Conservation (phyloP, 1,139 yeast species). For the Saccharomyces hybrid region DNA sequence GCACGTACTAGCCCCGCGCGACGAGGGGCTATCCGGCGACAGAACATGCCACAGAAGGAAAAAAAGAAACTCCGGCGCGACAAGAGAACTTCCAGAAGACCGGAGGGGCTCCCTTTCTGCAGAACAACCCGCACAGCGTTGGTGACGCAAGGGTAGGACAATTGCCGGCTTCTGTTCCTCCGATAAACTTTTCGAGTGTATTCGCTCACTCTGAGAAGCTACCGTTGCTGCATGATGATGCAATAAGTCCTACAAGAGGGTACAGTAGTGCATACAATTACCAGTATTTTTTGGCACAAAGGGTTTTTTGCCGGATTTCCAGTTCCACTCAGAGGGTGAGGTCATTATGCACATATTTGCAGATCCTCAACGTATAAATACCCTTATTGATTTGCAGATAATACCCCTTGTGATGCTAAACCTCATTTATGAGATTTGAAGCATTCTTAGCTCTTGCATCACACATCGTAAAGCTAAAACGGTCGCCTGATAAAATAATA, state of each 20-base stretch:
- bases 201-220: neutral
- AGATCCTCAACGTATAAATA: neutral
- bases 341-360: neutral
- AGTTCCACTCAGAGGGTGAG: neutral
- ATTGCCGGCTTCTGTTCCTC: neutral
- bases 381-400: too few species aligned
- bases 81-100: neutral
- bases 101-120: neutral
- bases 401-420: too few species aligned
- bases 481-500: neutral
- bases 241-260: neutral
- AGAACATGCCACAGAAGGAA: neutral
- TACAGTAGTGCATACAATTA: neutral
- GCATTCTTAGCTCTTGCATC: too few species aligned
- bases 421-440: too few species aligned
- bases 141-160: neutral
- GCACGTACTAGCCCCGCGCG: too few species aligned
- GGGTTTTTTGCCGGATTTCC: neutral
- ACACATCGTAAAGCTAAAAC: too few species aligned
- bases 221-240: neutral
- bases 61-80: neutral
- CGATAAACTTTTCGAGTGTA: neutral
- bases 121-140: too few species aligned
- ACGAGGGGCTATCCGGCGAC: too few species aligned
- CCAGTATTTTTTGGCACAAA: neutral